Percentiles rank a stretch among this genome's conserved stretches.
These are phyloP conservation scores for Barnettozyma sucrosica DNA, from an alignment of 805 yeast genomes.

Conservation along the genomic window DNA sequence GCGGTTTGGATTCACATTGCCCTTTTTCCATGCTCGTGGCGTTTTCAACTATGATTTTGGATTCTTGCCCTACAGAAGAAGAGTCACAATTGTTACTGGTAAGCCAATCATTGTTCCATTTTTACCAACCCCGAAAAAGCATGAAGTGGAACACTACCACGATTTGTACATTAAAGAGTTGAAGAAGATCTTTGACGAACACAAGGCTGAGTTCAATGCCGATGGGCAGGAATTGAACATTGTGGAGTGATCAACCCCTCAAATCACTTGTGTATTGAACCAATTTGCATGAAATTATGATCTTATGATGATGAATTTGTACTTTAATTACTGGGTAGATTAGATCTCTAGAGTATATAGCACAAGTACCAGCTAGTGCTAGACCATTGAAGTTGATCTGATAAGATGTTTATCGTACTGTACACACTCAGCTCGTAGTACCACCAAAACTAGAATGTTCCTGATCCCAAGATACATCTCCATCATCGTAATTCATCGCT, in stretches of 20 bases:
- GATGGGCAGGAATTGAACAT: conserved; percentile 17
- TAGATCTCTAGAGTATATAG: neutral
- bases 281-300: neutral
- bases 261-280: neutral
- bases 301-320: neutral
- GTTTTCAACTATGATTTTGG: conserved; percentile 92
- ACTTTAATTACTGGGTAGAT: neutral
- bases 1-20: conserved; percentile 76
- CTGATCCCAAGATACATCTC: neutral
- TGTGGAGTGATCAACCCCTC: conserved; percentile 11
- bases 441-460: too few species aligned
- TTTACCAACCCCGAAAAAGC: conserved; percentile 36
- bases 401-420: too few species aligned
- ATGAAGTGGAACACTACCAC: conserved; percentile 67
- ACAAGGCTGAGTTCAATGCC: conserved; percentile 45
- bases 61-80: conserved; percentile 75
- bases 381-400: neutral
- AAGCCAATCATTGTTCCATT: conserved; percentile 57
- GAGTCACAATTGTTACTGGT: conserved; percentile 73
- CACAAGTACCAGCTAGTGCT: neutral
- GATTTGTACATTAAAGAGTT: conserved; percentile 60
- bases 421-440: too few species aligned
- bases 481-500: neutral
- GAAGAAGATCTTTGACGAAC: conserved; percentile 54
- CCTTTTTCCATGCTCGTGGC: conserved; percentile 89